Evolutionary conservation across 164 flowering plant species (phyloP).

Genomic region (Euptelea pleiosperma): DNA sequence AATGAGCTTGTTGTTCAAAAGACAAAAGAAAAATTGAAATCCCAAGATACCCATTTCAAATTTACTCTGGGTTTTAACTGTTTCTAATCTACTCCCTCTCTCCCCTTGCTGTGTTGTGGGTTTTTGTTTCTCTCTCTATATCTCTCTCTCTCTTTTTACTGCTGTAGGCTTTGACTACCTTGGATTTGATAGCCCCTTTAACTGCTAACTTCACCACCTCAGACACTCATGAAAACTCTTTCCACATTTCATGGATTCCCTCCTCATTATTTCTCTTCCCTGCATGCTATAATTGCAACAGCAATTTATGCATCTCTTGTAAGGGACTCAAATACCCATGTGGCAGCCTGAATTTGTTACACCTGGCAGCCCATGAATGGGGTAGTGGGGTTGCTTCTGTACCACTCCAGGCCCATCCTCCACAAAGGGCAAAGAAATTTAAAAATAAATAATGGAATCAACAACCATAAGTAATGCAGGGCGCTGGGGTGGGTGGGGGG

Average conservation of each 20-base stretch:
- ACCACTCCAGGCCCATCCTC: slow-evolving; percentile 31
- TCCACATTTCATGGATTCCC: slow-evolving; percentile 27
- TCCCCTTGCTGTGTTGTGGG: neutral
- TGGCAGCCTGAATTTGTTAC: slow-evolving; percentile 18
- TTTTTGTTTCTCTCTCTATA: neutral
- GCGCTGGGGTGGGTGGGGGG: too few species aligned
- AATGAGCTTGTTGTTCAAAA: slow-evolving; percentile 20
- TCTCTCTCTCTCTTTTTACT: too few species aligned
- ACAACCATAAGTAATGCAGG: slow-evolving; percentile 11
- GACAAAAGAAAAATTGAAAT: slow-evolving; percentile 10
- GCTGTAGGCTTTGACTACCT: slow-evolving; percentile 8
- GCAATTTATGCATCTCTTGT: slow-evolving; percentile 32
- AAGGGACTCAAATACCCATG: slow-evolving; percentile 32
- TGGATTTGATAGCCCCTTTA: slow-evolving; percentile 22
- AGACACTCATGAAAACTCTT: slow-evolving; percentile 12
- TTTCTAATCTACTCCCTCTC: neutral
- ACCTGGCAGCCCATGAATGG: slow-evolving; percentile 27
- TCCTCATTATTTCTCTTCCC: neutral
- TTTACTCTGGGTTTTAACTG: slow-evolving; percentile 9
- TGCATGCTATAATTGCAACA: slow-evolving; percentile 28
- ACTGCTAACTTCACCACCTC: slow-evolving; percentile 25
- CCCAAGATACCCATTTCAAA: slow-evolving; percentile 20
- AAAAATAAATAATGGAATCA: slow-evolving; percentile 10
- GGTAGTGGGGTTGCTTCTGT: slow-evolving; percentile 29
- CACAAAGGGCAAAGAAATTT: neutral